phyloP scores from a whole-genome alignment of 1,284 basidiomycete genomes.

The Microbotryomycetes sp. region DNA sequence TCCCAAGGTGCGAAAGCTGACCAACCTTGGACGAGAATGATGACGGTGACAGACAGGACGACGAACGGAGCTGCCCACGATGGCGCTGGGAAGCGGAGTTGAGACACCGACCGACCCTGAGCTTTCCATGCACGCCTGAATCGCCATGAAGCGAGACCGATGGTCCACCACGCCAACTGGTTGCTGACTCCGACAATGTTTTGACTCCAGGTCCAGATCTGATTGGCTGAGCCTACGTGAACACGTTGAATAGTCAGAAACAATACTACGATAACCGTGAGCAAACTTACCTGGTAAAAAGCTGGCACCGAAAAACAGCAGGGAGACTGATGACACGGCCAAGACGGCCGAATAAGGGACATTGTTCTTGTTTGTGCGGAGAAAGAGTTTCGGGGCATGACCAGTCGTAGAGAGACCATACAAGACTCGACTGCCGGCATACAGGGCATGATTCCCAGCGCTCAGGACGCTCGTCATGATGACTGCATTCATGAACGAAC shows the following conservation, averaged over 20 bases:
- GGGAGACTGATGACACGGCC: slow-evolving; percentile 13
- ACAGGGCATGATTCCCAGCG: slow-evolving; percentile 39
- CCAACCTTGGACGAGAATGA: slow-evolving; percentile 39
- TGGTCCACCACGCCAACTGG: slow-evolving; percentile 27
- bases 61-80: slow-evolving; percentile 21
- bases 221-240: too few relatives aligned
- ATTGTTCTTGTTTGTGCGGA: slow-evolving; percentile 19
- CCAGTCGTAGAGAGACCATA: slow-evolving; percentile 35
- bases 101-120: slow-evolving; percentile 7
- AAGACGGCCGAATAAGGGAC: slow-evolving; percentile 10
- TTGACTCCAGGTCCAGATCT: slow-evolving; percentile 21
- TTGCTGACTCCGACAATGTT: slow-evolving; percentile 24
- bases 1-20: slow-evolving; percentile 29
- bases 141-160: slow-evolving; percentile 22
- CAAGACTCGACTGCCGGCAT: slow-evolving; percentile 39
- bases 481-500: slow-evolving; percentile 39
- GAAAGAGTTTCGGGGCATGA: slow-evolving; percentile 39
- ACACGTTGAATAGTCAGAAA: too few relatives aligned
- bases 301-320: slow-evolving; percentile 17
- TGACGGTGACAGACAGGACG: slow-evolving; percentile 27
- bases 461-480: slow-evolving; percentile 38
- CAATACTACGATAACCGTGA: too few relatives aligned
- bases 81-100: slow-evolving; percentile 18
- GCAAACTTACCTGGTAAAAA: too few relatives aligned
- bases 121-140: slow-evolving; percentile 17